These are phyloP conservation scores for Chlamydomonas schloesseri DNA, from an alignment of 139 green algal species.

Conservation along the genomic window DNA sequence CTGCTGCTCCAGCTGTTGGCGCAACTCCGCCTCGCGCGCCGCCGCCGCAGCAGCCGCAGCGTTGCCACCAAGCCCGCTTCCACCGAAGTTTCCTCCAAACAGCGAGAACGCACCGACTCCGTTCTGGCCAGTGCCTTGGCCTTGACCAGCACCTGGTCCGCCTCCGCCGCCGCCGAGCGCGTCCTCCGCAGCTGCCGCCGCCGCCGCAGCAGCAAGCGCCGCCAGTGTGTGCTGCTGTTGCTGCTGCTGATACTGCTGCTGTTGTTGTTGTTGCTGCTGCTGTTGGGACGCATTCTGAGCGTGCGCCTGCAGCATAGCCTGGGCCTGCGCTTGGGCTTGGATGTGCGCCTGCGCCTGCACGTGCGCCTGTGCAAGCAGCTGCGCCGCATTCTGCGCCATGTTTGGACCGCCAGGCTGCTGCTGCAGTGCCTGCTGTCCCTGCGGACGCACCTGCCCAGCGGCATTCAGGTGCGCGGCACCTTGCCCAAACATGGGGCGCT, in stretches of 20 bases:
- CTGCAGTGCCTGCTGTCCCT: neutral
- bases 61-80: too few species aligned
- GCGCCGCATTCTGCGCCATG: conserved; percentile 29
- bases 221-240: conserved; percentile 26
- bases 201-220: conserved; percentile 14
- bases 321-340: neutral
- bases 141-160: neutral
- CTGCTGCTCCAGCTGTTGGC: conserved; percentile 35
- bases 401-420: neutral
- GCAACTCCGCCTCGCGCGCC: conserved; percentile 2
- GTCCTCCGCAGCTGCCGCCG: conserved; percentile 9
- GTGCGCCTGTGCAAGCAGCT: conserved; percentile 30
- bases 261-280: conserved; percentile 20
- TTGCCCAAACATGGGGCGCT: neutral
- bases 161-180: neutral
- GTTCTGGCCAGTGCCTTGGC: too few species aligned
- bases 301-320: conserved; percentile 1
- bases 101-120: conserved; percentile 11
- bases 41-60: neutral
- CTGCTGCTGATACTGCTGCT: neutral
- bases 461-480: neutral
- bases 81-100: too few species aligned
- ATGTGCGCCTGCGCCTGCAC: conserved; percentile 6
- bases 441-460: neutral
- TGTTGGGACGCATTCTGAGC: conserved; percentile 3